A percentile compares a stretch with the other conserved stretches of the same genome.
Evolutionary conservation across 495 filamentous ascomycete genomes (phyloP).

Genomic region (Mytilinidion resinicola): DNA sequence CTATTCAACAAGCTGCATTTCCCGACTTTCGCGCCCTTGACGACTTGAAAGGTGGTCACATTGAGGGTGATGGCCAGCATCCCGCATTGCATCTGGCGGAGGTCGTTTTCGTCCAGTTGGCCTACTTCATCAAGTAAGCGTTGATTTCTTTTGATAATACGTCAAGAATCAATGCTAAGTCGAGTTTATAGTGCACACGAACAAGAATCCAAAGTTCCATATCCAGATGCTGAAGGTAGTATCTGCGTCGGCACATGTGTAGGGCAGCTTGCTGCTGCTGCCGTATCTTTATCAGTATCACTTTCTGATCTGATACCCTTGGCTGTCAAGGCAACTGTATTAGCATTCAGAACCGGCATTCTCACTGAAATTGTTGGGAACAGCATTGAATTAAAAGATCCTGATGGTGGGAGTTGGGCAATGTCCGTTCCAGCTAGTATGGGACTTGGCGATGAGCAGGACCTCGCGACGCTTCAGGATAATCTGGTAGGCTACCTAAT

Average conservation of each 20-base stretch:
- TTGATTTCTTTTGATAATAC: no score
- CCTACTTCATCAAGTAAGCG: no score
- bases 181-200: no score
- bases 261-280: neutral
- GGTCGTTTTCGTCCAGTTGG: no score
- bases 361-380: neutral
- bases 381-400: neutral
- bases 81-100: no score
- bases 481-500: neutral
- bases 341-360: neutral
- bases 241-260: neutral
- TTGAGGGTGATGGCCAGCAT: no score
- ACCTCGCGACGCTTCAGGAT: slow-evolving; percentile 44
- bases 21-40: no score
- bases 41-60: no score
- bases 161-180: no score
- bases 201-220: no score
- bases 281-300: neutral
- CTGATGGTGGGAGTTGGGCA: slow-evolving; percentile 45
- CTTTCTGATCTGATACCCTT: neutral
- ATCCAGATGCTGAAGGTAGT: neutral
- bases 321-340: neutral
- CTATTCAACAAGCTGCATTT: no score
- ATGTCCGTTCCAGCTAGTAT: slow-evolving; percentile 43
- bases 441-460: slow-evolving; percentile 37